phyloP scores from a whole-genome alignment of 306 rosid genomes.

The Lathyrus oleraceus region DNA sequence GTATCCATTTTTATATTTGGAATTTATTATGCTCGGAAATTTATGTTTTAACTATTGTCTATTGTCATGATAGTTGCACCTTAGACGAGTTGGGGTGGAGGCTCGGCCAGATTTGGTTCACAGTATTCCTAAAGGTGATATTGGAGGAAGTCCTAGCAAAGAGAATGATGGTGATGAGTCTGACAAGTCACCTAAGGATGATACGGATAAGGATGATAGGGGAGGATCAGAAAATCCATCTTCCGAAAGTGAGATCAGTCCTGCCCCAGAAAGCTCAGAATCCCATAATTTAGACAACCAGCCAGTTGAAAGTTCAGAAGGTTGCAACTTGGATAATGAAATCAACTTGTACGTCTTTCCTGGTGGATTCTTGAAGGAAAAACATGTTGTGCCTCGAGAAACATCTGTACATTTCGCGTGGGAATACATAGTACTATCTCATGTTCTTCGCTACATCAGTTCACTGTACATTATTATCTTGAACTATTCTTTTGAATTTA shows the following conservation, averaged over 20 bases:
- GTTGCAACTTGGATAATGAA: slow-evolving; percentile 35
- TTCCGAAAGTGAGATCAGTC: slow-evolving; percentile 51
- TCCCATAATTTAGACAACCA: slow-evolving; percentile 58
- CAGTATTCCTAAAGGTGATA: slow-evolving; percentile 56
- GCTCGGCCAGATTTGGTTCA: slow-evolving; percentile 73
- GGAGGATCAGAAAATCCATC: slow-evolving; percentile 52
- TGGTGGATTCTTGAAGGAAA: slow-evolving; percentile 28
- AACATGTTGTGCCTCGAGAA: slow-evolving; percentile 35
- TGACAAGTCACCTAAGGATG: slow-evolving; percentile 59
- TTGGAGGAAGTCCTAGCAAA: slow-evolving; percentile 71
- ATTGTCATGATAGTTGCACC: slow-evolving; percentile 62
- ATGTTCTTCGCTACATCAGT: slow-evolving; percentile 40
- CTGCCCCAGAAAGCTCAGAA: slow-evolving; percentile 63
- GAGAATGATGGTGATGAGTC: slow-evolving; percentile 54
- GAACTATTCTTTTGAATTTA: slow-evolving; percentile 47
- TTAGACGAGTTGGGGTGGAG: slow-evolving; percentile 96
- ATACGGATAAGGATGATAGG: slow-evolving; percentile 44
- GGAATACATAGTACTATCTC: slow-evolving; percentile 42
- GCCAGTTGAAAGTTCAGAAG: slow-evolving; percentile 48
- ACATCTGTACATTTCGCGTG: slow-evolving; percentile 36
- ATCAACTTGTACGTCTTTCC: slow-evolving; percentile 31
- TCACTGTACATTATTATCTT: slow-evolving; percentile 50
- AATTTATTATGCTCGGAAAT: slow-evolving; percentile 6
- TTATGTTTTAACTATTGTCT: slow-evolving; percentile 28
- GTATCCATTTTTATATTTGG: slow-evolving; percentile 33